Percentiles rank a stretch among this genome's conserved stretches.
Evolutionary conservation across 1,284 basidiomycete species (phyloP).

Genomic region (Neonothopanus nambi): DNA sequence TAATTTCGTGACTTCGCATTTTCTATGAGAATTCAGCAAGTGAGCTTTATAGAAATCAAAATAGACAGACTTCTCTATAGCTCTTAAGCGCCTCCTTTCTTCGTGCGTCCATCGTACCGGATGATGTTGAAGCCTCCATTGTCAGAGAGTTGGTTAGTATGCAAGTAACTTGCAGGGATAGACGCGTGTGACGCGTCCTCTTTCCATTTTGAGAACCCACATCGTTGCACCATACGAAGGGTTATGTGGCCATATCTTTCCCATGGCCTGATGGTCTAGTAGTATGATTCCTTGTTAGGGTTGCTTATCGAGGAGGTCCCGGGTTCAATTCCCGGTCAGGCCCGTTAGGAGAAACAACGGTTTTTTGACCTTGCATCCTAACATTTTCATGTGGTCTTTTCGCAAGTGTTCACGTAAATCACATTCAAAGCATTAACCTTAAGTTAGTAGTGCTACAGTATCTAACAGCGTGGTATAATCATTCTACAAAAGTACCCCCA

Average conservation of each 20-base stretch:
- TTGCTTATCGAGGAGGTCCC: conserved; percentile 70
- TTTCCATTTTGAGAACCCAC: not conserved
- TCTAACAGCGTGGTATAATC: no score
- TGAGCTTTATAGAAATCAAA: not conserved
- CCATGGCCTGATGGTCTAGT: conserved; percentile 9
- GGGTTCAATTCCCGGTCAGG: conserved; percentile 82
- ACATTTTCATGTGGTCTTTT: no score
- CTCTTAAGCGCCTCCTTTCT: conserved; percentile 64
- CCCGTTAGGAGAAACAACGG: not conserved
- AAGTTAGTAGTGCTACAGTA: no score
- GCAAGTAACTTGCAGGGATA: no score
- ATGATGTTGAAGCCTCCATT: conserved; percentile 61
- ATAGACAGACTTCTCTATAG: conserved; percentile 57
- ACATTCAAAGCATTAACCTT: no score
- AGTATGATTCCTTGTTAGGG: conserved; percentile 9
- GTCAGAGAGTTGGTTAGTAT: conserved; percentile 22
- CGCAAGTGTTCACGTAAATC: no score
- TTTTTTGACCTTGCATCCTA: no score
- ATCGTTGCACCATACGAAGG: not conserved
- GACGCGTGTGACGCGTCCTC: conserved; percentile 44
- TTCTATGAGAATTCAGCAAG: conserved; percentile 55
- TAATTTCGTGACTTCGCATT: conserved; percentile 85
- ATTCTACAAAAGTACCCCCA: no score
- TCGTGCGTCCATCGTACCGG: conserved; percentile 58
- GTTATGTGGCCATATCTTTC: conserved; percentile 52